Conservation (phyloP, 495 filamentous ascomycete genomes). For the Penicillium canescens region DNA sequence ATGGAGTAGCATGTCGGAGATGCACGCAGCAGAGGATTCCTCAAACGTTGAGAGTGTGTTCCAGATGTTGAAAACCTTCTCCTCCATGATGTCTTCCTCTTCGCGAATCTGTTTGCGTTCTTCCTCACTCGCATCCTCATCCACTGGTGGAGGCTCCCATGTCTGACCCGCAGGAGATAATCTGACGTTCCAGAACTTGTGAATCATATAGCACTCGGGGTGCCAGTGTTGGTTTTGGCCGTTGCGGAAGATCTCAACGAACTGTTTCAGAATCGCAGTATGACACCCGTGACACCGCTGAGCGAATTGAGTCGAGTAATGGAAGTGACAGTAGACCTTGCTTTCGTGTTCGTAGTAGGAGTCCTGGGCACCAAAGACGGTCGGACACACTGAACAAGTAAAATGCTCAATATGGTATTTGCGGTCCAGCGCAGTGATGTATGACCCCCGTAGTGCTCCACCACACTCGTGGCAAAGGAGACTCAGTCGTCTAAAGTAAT, state of each 20-base stretch:
- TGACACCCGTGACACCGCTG: conserved; percentile 96
- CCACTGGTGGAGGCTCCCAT: conserved; percentile 46
- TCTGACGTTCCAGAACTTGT: conserved; percentile 99
- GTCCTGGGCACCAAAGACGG: conserved; percentile 95
- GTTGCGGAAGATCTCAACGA: conserved; percentile 97
- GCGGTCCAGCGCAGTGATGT: conserved; percentile 94
- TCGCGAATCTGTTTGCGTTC: conserved; percentile 74
- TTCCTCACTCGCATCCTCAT: conserved; percentile 68
- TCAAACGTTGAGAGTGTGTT: conserved; percentile 96
- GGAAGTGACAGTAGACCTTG: conserved; percentile 96
- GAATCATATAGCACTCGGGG: conserved; percentile 99
- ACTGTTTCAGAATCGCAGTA: conserved; percentile 98
- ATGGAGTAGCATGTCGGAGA: conserved; percentile 98
- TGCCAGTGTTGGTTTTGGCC: conserved; percentile 99
- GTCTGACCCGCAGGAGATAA: conserved; percentile 61
- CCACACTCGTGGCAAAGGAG: conserved; percentile 90
- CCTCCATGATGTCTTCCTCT: conserved; percentile 92
- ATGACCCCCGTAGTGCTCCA: conserved; percentile 91
- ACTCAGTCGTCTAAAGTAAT: conserved; percentile 93
- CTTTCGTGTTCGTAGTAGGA: conserved; percentile 99
- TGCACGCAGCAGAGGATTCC: conserved; percentile 95
- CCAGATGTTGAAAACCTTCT: conserved; percentile 98
- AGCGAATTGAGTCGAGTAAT: conserved; percentile 97
- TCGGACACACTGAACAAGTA: conserved; percentile 95
- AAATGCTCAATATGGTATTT: conserved; percentile 99